Base-by-base conservation (phyloP, 208 protist genomes). In the Trypanosoma scelopori region DNA sequence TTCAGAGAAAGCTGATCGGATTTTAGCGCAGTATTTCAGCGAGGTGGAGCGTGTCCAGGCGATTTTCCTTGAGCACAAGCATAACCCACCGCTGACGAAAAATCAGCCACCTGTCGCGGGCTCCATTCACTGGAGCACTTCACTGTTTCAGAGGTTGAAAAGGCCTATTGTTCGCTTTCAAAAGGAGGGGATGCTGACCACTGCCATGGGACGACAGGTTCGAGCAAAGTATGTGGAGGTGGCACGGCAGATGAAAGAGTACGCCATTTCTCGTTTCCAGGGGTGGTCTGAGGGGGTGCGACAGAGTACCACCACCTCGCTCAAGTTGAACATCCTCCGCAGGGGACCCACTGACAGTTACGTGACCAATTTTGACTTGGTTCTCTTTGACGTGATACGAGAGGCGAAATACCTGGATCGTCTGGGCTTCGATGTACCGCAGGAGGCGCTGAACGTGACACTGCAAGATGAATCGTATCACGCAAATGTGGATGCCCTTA, bases 391-490 rank as follows among this genome's bases (percentile, higher is more conserved):
- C 55, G 76, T 98, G 30, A 99, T 99, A 69, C 90, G 91, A n/a
- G 98, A 99, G 85, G 85, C 97, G 42, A 98, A 98, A 83, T 98
- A 99, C 79, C 78, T 99, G 0, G 96, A 99, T 73, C 82, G 93
- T 11, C 86, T 99, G n/a, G 97, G 97, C 18, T 98, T 98, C 62
- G 78, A 97, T 37, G 87, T 99, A 30, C 98, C 97, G 18, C 91
- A 97, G 69, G 93, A 93, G 59, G 97, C 98, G 1, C 81, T 99
- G 45, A 97, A 99, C 74, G 92, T 99, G 47, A 97, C 97, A 3
- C 79, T 99, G 60, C 98, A 99, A 78, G 97, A 99, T 69, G 95
- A 99, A 71, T 98, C 98, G 59, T 99, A 99, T 81, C 88, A 98
- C 77, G 56, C 64, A 45, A 93, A 95, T 57, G 94, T 98, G n/a